phyloP scores from a whole-genome alignment of 371 early-diverging fungal species.

The Mortierella sp. region DNA sequence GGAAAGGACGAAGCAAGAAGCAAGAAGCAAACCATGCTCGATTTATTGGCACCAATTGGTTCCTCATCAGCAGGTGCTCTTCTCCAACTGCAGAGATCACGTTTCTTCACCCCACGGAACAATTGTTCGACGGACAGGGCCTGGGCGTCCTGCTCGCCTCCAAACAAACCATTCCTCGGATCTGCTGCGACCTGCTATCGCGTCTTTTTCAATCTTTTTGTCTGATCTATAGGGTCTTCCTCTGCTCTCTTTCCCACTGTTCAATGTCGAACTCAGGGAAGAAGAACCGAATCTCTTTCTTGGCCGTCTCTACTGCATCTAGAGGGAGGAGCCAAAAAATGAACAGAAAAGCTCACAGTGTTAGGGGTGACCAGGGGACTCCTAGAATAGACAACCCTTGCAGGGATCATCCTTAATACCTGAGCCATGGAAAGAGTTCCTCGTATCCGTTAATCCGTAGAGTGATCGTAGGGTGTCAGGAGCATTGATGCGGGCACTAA shows the following conservation, averaged over 20 bases:
- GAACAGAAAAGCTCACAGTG: background rate
- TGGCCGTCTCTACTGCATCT: constrained; percentile 72
- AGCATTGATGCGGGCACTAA: constrained; percentile 69
- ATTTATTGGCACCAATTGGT: too few relatives aligned
- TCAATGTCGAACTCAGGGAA: constrained; percentile 62
- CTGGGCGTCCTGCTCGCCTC: too few relatives aligned
- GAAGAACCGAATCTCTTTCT: constrained; percentile 66
- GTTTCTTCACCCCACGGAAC: too few relatives aligned
- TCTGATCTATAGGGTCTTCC: background rate
- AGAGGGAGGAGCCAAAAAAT: too few relatives aligned
- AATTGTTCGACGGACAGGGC: too few relatives aligned
- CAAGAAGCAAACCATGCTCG: too few relatives aligned
- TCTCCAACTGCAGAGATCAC: too few relatives aligned
- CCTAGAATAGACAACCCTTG: background rate
- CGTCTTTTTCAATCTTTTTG: background rate
- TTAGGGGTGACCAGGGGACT: background rate
- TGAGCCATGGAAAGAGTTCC: constrained; percentile 86
- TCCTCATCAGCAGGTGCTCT: too few relatives aligned
- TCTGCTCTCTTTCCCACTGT: constrained; percentile 40
- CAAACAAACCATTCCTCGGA: too few relatives aligned
- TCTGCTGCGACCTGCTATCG: too few relatives aligned
- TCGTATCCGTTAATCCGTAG: constrained; percentile 83
- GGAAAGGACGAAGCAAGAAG: too few relatives aligned
- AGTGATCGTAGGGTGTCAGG: constrained; percentile 74
- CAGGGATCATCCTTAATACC: constrained; percentile 57